Evolutionary conservation across 306 rosid species (phyloP), one percentile per base, ranked within the genome.

Genomic region (Malus sieversii): DNA sequence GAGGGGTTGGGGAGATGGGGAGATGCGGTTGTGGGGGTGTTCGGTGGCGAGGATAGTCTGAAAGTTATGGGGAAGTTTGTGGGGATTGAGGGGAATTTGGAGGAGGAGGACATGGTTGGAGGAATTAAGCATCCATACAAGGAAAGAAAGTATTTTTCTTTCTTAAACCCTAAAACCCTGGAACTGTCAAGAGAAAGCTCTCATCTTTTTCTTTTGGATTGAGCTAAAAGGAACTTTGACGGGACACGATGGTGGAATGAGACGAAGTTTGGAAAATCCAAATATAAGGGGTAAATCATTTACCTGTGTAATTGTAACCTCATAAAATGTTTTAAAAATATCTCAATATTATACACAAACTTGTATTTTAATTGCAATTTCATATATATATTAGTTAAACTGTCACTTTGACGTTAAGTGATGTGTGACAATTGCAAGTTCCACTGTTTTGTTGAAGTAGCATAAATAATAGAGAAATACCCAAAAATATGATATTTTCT

Each of bases 11-110:
- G 38, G 55, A 73, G 48, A 25, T 44, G 52, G 13, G 44, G n/a
- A n/a, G 20, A 53, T 27, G 15, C 64, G 33, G 13, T 32, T 20
- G 11, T 5, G 60, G 71, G 40, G 22, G 78, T 44, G 64, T 68
- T 33, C 0, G 25, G 62, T 30, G 80, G 57, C 3, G 76, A 42
- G 18, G 71, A 55, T 2, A 64, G 9, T 18, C 5, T 44, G 67
- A 75, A 19, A 27, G 62, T 42, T 61, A 59, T 46, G 63, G 58
- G 33, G 48, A 77, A 65, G 30, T 27, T 70, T 32, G 79, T 32
- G 55, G 83, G 78, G 61, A 55, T 48, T 15, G 81, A 40, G 70
- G 79, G 74, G 67, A 79, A 68, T 61, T 78, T 73, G 69, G 85
- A 75, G 22, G 85, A 64, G 68, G 51, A 70, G 52, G 68, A 66